These are phyloP conservation scores for Chlamydomonas sp. DNA, from an alignment of 139 green algal species.

Conservation along the genomic window DNA sequence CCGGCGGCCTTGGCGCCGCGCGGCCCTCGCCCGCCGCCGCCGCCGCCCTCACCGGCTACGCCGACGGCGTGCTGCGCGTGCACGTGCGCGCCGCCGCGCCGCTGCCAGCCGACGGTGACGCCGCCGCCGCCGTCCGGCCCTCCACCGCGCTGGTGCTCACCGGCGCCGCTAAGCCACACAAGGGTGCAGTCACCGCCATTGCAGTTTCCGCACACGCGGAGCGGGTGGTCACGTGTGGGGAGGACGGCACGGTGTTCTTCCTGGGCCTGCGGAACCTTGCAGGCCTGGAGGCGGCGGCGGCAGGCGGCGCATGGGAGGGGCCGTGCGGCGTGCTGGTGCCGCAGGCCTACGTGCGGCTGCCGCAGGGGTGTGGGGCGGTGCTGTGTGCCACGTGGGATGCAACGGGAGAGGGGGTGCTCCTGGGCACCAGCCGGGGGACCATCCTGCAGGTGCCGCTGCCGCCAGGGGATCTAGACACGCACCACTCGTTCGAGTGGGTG, in stretches of 20 bases:
- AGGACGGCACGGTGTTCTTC: conserved; percentile 75
- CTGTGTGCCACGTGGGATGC: conserved; percentile 52
- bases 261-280: too few relatives aligned
- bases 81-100: neutral
- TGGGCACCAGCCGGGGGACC: conserved; percentile 56
- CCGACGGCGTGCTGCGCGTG: conserved; percentile 31
- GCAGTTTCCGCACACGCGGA: conserved; percentile 48
- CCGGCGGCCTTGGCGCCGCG: neutral
- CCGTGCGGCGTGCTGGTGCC: conserved; percentile 19
- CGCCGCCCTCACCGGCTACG: conserved; percentile 39
- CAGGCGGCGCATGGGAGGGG: neutral
- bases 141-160: conserved; percentile 60
- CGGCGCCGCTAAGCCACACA: conserved; percentile 70
- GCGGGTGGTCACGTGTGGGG: conserved; percentile 47
- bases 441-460: conserved; percentile 46
- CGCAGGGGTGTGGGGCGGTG: neutral
- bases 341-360: conserved; percentile 11
- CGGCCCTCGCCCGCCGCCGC: neutral
- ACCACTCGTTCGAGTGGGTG: conserved; percentile 23
- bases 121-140: conserved; percentile 27
- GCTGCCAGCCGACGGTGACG: neutral
- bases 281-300: too few relatives aligned
- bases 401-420: conserved; percentile 50
- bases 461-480: conserved; percentile 15
- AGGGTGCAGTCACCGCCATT: conserved; percentile 47